phyloP scores from a whole-genome alignment of 495 filamentous ascomycete genomes.

The Apiosordaria backusii region DNA sequence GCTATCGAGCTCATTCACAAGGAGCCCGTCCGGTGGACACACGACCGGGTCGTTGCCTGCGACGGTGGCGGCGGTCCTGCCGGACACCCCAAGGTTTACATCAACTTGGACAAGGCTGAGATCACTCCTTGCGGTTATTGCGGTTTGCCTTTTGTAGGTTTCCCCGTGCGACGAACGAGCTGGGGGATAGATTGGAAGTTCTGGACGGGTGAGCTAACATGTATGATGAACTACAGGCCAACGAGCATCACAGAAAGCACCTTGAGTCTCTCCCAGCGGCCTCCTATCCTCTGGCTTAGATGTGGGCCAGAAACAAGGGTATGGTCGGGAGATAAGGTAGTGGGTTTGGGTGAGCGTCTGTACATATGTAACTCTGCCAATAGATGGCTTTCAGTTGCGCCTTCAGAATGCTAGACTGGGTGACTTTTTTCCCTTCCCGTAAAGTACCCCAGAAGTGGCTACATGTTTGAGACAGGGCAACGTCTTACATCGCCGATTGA shows the following conservation, averaged over 20 bases:
- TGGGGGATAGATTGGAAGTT: background rate
- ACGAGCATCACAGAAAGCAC: conserved; percentile 78
- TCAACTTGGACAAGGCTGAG: conserved; percentile 96
- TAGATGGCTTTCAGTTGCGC: background rate
- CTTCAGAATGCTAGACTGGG: background rate
- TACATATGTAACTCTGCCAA: conserved; percentile 3
- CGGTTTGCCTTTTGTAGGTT: conserved; percentile 87
- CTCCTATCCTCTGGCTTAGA: conserved; percentile 64
- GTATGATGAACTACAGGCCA: conserved; percentile 53
- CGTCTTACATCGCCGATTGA: background rate
- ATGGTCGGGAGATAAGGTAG: background rate
- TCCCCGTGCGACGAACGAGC: background rate
- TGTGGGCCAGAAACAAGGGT: background rate
- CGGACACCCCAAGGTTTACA: conserved; percentile 90
- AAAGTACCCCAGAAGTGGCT: background rate
- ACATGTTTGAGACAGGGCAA: background rate
- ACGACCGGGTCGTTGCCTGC: conserved; percentile 75
- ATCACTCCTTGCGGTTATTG: conserved; percentile 90
- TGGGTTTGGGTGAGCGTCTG: background rate
- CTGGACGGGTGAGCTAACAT: background rate
- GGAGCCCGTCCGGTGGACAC: conserved; percentile 89
- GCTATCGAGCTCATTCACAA: conserved; percentile 95
- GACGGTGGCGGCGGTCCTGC: conserved; percentile 91
- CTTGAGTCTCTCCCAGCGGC: conserved; percentile 75
- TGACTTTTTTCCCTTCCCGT: background rate